Conservation (phyloP, 805 yeast genomes). For the Spathaspora arborariae region DNA sequence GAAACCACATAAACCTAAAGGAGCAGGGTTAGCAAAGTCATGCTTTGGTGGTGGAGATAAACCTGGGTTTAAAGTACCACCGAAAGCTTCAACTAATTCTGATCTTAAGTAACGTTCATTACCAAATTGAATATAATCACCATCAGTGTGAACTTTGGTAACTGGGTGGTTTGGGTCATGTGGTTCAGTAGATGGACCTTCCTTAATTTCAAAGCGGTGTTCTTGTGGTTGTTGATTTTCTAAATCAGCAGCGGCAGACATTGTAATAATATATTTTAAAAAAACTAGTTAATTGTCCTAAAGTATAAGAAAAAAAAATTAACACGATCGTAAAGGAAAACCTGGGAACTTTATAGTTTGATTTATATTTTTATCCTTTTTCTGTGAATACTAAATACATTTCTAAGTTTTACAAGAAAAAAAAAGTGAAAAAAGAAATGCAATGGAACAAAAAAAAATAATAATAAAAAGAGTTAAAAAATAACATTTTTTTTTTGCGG, state of each 20-base stretch:
- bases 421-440: constrained; percentile 1
- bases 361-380: not conserved
- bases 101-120: constrained; percentile 59
- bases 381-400: too few species aligned
- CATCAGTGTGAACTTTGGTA: constrained; percentile 41
- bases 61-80: constrained; percentile 79
- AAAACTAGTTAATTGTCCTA: not conserved
- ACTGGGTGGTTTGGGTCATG: constrained; percentile 13
- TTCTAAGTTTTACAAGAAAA: not conserved
- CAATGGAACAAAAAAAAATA: not conserved
- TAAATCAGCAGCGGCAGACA: constrained; percentile 26
- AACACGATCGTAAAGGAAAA: not conserved
- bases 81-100: constrained; percentile 66
- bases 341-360: not conserved
- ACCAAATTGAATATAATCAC: constrained; percentile 69
- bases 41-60: constrained; percentile 41
- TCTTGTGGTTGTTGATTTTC: constrained; percentile 34
- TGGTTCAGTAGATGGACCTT: constrained; percentile 3
- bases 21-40: constrained; percentile 66
- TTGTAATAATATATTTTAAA: constrained; percentile 4
- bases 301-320: not conserved
- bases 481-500: not conserved
- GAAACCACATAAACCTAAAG: constrained; percentile 69
- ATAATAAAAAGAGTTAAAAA: not conserved
- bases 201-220: constrained; percentile 19